Conservation (phyloP, 768 basidiomycete genomes). For the Cubamyces lactineus region DNA sequence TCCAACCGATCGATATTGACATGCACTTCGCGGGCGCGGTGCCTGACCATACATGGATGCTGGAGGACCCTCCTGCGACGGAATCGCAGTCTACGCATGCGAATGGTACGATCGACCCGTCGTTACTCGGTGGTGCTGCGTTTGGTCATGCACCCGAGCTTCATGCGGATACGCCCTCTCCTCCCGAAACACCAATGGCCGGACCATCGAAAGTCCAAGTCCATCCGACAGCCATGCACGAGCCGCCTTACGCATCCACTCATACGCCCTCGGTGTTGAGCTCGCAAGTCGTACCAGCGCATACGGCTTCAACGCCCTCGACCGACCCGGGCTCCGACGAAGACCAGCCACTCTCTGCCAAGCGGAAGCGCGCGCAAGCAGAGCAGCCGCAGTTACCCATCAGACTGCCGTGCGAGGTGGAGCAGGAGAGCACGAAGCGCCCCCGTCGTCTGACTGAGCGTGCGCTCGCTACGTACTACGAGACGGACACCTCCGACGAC, state of each 20-base stretch:
- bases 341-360: background rate
- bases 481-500: slow-evolving; percentile 1
- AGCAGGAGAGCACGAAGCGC: slow-evolving; percentile 11
- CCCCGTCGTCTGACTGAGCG: slow-evolving; percentile 14
- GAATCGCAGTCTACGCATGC: background rate
- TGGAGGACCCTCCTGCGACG: background rate
- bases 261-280: background rate
- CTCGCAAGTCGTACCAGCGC: background rate
- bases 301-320: background rate
- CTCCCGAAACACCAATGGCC: background rate
- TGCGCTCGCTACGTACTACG: slow-evolving; percentile 2
- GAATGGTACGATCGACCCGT: slow-evolving; percentile 22
- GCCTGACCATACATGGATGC: background rate
- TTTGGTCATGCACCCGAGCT: background rate
- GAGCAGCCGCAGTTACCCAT: slow-evolving; percentile 1
- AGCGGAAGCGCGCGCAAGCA: background rate
- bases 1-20: background rate
- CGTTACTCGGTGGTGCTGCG: slow-evolving; percentile 11
- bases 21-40: background rate
- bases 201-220: background rate
- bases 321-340: background rate
- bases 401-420: slow-evolving; percentile 5
- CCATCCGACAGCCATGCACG: background rate
- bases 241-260: background rate
- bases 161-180: background rate